A percentile compares a stretch with the other conserved stretches of the same genome.
Conservation (phyloP, 805 yeast genomes). For the Maudiozyma saulgeensis region DNA sequence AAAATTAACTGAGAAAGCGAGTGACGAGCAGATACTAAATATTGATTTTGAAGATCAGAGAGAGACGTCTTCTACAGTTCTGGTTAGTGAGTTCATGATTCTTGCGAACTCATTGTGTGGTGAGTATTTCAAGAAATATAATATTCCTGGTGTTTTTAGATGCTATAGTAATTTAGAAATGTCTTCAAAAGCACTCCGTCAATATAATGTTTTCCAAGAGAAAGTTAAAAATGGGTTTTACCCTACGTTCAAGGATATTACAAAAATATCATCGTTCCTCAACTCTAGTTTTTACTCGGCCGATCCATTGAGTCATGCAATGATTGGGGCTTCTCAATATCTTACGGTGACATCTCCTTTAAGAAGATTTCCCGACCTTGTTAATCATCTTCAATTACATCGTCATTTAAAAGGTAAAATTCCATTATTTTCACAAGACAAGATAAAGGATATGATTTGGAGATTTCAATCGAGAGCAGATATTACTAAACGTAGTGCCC, state of each 20-base stretch:
- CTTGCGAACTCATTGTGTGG: conserved; percentile 61
- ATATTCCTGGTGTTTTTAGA: conserved; percentile 41
- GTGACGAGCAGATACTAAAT: conserved; percentile 2
- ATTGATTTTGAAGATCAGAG: conserved; percentile 18
- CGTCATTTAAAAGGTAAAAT: conserved; percentile 28
- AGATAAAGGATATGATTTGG: conserved; percentile 31
- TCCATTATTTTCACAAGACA: conserved; percentile 25
- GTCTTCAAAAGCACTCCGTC: conserved; percentile 19
- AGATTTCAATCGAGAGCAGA: conserved; percentile 40
- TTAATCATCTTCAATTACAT: conserved; percentile 72
- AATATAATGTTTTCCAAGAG: conserved; percentile 18
- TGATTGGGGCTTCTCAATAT: conserved; percentile 55
- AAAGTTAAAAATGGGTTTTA: conserved; percentile 12
- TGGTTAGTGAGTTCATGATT: conserved; percentile 83
- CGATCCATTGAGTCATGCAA: conserved; percentile 41
- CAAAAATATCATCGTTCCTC: conserved; percentile 37
- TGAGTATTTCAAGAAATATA: conserved; percentile 32
- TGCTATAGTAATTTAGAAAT: conserved; percentile 29
- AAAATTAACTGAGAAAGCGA: conserved; percentile 4
- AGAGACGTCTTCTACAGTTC: conserved; percentile 41
- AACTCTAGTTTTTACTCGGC: conserved; percentile 45
- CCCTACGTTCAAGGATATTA: conserved; percentile 33
- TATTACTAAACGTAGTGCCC: conserved; percentile 26
- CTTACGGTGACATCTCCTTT: conserved; percentile 83
- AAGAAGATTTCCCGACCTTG: conserved; percentile 69